phyloP scores from a whole-genome alignment of 2,329 filamentous ascomycete genomes.

The Chalara sp. region DNA sequence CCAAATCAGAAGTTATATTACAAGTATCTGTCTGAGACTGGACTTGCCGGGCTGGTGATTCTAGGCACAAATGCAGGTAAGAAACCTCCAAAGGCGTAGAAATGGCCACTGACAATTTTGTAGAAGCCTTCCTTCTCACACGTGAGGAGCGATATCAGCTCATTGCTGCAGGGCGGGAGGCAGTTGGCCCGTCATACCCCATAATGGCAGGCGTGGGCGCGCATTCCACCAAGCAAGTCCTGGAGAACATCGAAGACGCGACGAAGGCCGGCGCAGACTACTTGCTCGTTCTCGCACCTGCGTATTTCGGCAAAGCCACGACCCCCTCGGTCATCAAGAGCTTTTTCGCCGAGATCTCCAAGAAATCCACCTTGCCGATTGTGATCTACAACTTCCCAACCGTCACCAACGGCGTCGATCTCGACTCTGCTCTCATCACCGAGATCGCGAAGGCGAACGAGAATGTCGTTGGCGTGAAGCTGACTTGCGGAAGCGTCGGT shows the following conservation, averaged over 20 bases:
- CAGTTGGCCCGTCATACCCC: constrained; percentile 38
- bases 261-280: constrained; percentile 41
- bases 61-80: constrained; percentile 39
- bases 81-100: background rate
- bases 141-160: constrained; percentile 39
- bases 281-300: constrained; percentile 39
- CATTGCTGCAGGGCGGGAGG: constrained; percentile 35
- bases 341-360: constrained; percentile 40
- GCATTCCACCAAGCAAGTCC: constrained; percentile 41
- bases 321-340: constrained; percentile 37
- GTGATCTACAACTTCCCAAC: constrained; percentile 48
- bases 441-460: constrained; percentile 36
- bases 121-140: constrained; percentile 40
- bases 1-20: constrained; percentile 38
- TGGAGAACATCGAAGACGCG: constrained; percentile 40
- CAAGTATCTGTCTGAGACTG: constrained; percentile 36
- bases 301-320: constrained; percentile 45
- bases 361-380: constrained; percentile 35
- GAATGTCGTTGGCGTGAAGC: constrained; percentile 49
- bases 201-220: constrained; percentile 42
- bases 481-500: constrained; percentile 47
- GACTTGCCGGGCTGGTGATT: constrained; percentile 39
- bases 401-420: constrained; percentile 46
- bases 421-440: constrained; percentile 45
- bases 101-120: background rate